Conservation (phyloP, 1,139 yeast genomes). For the Casaregolazyma lundiana region DNA sequence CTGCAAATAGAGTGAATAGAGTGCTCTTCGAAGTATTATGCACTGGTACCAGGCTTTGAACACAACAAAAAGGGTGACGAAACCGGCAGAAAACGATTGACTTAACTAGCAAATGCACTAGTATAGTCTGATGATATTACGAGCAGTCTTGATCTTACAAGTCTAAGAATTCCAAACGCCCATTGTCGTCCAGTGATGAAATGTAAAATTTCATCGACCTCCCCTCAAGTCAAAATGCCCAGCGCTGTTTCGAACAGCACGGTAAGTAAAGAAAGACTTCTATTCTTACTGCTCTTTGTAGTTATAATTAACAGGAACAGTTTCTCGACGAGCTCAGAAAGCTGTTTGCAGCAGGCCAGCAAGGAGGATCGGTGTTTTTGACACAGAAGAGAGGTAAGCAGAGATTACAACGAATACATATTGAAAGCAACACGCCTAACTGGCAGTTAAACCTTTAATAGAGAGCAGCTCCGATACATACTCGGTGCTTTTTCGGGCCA, state of each 20-base stretch:
- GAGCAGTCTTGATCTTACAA: no score
- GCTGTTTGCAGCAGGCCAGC: constrained; percentile 28
- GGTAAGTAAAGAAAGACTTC: constrained; percentile 1
- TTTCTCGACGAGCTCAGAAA: constrained; percentile 28
- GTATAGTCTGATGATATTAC: no score
- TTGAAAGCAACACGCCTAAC: neutral
- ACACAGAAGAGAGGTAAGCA: constrained; percentile 32
- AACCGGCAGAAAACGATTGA: no score
- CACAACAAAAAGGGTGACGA: no score
- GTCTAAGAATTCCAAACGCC: no score
- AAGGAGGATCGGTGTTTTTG: constrained; percentile 40
- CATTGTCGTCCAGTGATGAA: no score
- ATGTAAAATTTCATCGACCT: neutral
- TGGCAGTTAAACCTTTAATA: constrained; percentile 1
- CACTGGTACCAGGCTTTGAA: no score
- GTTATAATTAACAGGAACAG: constrained; percentile 15
- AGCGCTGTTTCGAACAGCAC: constrained; percentile 10
- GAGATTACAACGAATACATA: neutral
- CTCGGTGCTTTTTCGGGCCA: constrained; percentile 35
- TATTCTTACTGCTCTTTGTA: neutral
- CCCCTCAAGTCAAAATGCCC: constrained; percentile 18
- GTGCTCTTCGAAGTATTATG: no score
- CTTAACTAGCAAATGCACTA: no score
- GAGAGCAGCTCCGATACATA: constrained; percentile 12
- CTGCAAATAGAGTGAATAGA: no score